Evolutionary conservation across 331 rosid species (phyloP).

Genomic region (Malus hybrid): DNA sequence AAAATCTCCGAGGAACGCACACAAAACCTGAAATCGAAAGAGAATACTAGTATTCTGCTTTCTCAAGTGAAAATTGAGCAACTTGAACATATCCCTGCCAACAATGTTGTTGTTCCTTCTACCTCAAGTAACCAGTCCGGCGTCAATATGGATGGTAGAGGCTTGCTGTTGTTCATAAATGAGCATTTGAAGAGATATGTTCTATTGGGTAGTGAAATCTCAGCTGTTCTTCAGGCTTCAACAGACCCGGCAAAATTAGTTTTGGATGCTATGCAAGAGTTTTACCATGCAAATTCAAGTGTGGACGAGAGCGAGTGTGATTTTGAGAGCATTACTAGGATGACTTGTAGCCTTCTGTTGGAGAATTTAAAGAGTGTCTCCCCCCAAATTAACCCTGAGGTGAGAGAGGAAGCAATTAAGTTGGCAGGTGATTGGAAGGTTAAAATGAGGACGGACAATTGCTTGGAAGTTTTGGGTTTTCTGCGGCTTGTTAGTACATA

Average conservation of each 20-base stretch:
- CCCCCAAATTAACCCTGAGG: slow-evolving; percentile 14
- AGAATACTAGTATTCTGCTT: background rate
- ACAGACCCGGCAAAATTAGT: slow-evolving; percentile 27
- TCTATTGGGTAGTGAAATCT: slow-evolving; percentile 3
- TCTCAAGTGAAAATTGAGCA: slow-evolving; percentile 11
- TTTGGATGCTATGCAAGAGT: slow-evolving; percentile 29
- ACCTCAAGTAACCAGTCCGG: background rate
- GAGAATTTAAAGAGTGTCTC: slow-evolving; percentile 19
- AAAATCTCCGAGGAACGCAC: background rate
- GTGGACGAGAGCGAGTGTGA: slow-evolving; percentile 5
- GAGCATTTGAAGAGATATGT: slow-evolving; percentile 11
- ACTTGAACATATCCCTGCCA: background rate
- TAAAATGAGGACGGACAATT: slow-evolving; percentile 5
- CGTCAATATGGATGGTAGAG: background rate
- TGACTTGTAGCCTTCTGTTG: slow-evolving; percentile 28
- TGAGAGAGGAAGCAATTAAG: slow-evolving; percentile 24
- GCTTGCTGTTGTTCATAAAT: slow-evolving; percentile 18
- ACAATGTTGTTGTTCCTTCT: background rate
- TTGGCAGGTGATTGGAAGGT: slow-evolving; percentile 31
- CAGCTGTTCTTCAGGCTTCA: slow-evolving; percentile 13
- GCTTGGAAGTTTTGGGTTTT: slow-evolving; percentile 25
- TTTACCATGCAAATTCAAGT: slow-evolving; percentile 12
- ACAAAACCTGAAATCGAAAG: background rate
- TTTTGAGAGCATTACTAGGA: slow-evolving; percentile 17
- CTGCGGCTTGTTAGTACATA: slow-evolving; percentile 22